Evolutionary conservation across 108 stramenopile genomes (phyloP), one percentile per base, ranked within the genome.

Genomic region (Pseudonitzschia multistriata): DNA sequence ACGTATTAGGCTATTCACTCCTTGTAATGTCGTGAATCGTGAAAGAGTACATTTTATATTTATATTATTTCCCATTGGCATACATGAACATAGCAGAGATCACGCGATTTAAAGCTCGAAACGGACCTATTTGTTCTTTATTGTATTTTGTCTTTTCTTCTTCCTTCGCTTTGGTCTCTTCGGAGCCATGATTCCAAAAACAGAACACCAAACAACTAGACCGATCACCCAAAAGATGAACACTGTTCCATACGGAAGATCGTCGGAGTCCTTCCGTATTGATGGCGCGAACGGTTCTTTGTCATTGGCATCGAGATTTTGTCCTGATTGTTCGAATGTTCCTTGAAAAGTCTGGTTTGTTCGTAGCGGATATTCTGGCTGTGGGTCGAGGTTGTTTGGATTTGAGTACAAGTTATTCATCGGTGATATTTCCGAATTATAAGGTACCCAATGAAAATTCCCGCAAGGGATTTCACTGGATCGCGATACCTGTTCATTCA

Each of bases 291-390:
- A 3, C 27, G 29, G 0, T 25, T 55, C 54, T 55, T 30, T 13
- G 5, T n/a, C 54, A 21, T 14, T 25, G 21, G 29, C 54, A 54
- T 45, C 42, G 11, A 45, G 17, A 13, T 45, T 17, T 45, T 2
- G 13, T 45, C 13, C 42, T 13, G 42, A 45, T 13, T 1, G 11
- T 45, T 3, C 11, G 42, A 17, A 45, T 17, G 2, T 4, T 2
- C 2, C 17, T 45, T 45, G 17, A 47, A 64, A 64, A 0, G 42
- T 64, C n/a, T 29, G 63, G 21, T 64, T 71, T 15, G 84, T 89
- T 49, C 92, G 69, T 61, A 90, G 39, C 1, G 88, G 83, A 72
- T 82, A 93, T 39, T 87, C 86, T 15, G 92, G 92, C 72, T 93
- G 87, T 8, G 85, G 79, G 53, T 93, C 89, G 53, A 93, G 62